These are phyloP conservation scores for Termitomyces sp. DNA, from an alignment of 768 basidiomycete genomes.

Conservation along the genomic window DNA sequence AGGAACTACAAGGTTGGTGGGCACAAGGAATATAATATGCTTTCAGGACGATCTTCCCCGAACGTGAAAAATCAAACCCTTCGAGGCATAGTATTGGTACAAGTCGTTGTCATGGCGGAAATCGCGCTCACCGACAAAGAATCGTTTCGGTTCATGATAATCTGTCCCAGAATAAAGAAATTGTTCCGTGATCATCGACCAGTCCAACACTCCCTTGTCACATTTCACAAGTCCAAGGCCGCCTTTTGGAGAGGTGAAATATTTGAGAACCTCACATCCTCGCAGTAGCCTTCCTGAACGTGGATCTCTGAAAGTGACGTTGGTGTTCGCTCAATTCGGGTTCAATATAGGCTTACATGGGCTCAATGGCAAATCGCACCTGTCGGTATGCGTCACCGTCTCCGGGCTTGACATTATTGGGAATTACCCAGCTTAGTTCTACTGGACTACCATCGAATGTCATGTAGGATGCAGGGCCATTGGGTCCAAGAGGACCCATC, in stretches of 20 bases:
- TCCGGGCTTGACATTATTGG: conserved; percentile 13
- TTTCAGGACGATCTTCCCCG: conserved; percentile 22
- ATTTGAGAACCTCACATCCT: conserved; percentile 21
- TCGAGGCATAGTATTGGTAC: neutral
- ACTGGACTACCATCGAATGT: conserved; percentile 27
- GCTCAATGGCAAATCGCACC: conserved; percentile 27
- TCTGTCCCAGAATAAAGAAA: conserved; percentile 21
- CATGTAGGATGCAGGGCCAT: conserved; percentile 21
- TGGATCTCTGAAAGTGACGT: conserved; percentile 19
- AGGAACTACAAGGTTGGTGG: neutral
- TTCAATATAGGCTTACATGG: conserved; percentile 17
- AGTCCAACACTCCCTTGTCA: conserved; percentile 17
- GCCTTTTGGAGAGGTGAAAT: conserved; percentile 20
- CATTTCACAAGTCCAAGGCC: conserved; percentile 22
- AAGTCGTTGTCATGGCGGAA: neutral
- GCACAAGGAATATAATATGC: conserved; percentile 24
- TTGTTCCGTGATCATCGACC: conserved; percentile 22
- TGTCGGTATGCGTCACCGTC: conserved; percentile 16
- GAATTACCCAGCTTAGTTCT: conserved; percentile 27
- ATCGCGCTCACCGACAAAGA: conserved; percentile 23
- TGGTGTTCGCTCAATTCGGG: neutral
- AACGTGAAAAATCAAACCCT: conserved; percentile 25
- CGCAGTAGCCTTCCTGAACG: conserved; percentile 18
- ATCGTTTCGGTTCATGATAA: conserved; percentile 15
- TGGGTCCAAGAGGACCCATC: conserved; percentile 21